phyloP scores from a whole-genome alignment of 2,329 filamentous ascomycete species.

The Scopulariopsis brevicaulis region DNA sequence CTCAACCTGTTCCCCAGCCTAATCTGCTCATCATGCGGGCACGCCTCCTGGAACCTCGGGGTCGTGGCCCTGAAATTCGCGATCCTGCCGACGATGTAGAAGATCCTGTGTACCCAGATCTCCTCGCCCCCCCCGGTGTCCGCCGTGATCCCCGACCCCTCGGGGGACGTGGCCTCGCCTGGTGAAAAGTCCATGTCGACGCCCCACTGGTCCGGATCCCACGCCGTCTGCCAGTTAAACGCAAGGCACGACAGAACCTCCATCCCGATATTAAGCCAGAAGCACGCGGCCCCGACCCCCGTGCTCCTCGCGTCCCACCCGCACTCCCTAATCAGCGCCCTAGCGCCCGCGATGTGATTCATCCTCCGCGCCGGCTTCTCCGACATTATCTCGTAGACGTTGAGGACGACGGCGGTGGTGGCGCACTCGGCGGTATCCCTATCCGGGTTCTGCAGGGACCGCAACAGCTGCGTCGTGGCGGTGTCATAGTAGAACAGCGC shows the following conservation, averaged over 20 bases:
- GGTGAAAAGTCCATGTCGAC: conserved; percentile 60
- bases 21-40: conserved; percentile 51
- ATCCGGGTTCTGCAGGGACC: conserved; percentile 71
- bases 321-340: conserved; percentile 80
- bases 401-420: conserved; percentile 76
- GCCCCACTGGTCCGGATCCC: conserved; percentile 86
- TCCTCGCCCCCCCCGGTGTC: conserved; percentile 45
- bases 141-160: background rate
- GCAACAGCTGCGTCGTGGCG: conserved; percentile 67
- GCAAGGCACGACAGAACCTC: conserved; percentile 82
- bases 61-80: conserved; percentile 71
- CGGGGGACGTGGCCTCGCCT: conserved; percentile 9
- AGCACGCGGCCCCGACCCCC: conserved; percentile 78
- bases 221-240: conserved; percentile 77
- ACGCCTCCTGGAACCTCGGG: conserved; percentile 46
- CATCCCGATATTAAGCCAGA: conserved; percentile 88
- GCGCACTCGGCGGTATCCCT: conserved; percentile 77
- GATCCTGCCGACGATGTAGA: conserved; percentile 81
- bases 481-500: conserved; percentile 77
- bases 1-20: conserved; percentile 52
- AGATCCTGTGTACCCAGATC: conserved; percentile 76
- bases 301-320: conserved; percentile 72
- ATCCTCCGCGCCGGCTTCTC: conserved; percentile 69
- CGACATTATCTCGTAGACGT: conserved; percentile 89
- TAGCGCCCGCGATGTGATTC: conserved; percentile 78